Conservation (phyloP, 257 asterid genomes). For the Marsdenia floribunda region DNA sequence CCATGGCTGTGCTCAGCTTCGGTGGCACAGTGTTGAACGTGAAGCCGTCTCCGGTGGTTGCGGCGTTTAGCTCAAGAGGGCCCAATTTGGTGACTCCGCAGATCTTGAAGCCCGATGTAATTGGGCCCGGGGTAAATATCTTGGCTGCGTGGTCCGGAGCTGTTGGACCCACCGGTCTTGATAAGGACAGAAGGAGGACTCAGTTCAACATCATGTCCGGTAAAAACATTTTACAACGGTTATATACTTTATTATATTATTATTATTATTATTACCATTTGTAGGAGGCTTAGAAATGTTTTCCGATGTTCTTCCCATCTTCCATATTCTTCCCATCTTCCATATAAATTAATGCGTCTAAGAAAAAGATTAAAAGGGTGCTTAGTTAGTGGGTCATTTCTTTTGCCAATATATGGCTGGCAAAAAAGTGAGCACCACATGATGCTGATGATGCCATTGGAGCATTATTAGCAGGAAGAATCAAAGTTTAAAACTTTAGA, state of each 20-base stretch:
- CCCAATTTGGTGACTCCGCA: conserved; percentile 43
- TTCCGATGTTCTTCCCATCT: no score
- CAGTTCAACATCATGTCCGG: conserved; percentile 48
- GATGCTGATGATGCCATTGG: not conserved
- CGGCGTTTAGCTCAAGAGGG: conserved; percentile 50
- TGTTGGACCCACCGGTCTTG: conserved; percentile 48
- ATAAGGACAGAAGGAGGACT: conserved; percentile 28
- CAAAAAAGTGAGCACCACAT: conserved; percentile 18
- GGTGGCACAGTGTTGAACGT: conserved; percentile 45
- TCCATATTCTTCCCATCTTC: not conserved
- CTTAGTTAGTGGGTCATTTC: not conserved
- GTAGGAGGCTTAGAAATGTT: not conserved
- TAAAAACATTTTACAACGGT: conserved; percentile 14
- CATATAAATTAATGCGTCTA: not conserved
- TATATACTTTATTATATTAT: not conserved
- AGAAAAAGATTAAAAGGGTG: not conserved
- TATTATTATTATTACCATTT: no score
- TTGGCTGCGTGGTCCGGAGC: conserved; percentile 44
- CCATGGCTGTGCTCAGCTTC: conserved; percentile 39
- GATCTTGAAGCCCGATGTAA: conserved; percentile 46
- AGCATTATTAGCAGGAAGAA: not conserved
- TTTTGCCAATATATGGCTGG: conserved; percentile 1
- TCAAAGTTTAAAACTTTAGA: not conserved
- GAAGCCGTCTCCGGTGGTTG: conserved; percentile 51
- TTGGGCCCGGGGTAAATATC: conserved; percentile 53